phyloP scores from a whole-genome alignment of 2,329 filamentous ascomycete species.

The Cryoendolithus antarcticus region DNA sequence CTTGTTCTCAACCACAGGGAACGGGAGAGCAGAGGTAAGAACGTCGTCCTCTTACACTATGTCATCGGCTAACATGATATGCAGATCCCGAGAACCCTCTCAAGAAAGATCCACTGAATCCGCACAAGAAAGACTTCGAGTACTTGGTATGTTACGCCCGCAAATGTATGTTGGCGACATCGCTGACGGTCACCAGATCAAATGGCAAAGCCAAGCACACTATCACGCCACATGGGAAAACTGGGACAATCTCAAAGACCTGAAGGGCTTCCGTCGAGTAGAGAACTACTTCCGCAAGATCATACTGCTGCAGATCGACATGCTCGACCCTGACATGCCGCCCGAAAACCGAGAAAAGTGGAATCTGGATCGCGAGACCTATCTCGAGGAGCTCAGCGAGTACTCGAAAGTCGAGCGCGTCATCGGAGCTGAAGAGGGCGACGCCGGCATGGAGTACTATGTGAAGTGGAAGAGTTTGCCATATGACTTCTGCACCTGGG shows the following conservation, averaged over 20 bases:
- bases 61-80: background rate
- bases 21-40: slow-evolving; percentile 46
- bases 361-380: slow-evolving; percentile 85
- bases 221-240: slow-evolving; percentile 94
- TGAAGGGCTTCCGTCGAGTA: slow-evolving; percentile 73
- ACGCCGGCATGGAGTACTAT: slow-evolving; percentile 74
- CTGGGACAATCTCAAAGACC: slow-evolving; percentile 58
- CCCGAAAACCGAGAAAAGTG: slow-evolving; percentile 87
- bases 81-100: slow-evolving; percentile 10
- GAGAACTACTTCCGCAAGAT: slow-evolving; percentile 90
- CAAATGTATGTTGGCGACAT: slow-evolving; percentile 9
- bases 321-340: slow-evolving; percentile 59
- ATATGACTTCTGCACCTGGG: slow-evolving; percentile 95
- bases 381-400: slow-evolving; percentile 76
- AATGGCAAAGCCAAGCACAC: slow-evolving; percentile 94
- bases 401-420: slow-evolving; percentile 88
- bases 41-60: background rate
- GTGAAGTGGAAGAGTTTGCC: slow-evolving; percentile 82
- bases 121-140: slow-evolving; percentile 67
- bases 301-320: slow-evolving; percentile 65
- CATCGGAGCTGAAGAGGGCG: slow-evolving; percentile 69
- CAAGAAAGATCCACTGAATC: slow-evolving; percentile 7
- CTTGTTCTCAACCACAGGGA: slow-evolving; percentile 77
- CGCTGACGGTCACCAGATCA: slow-evolving; percentile 48
- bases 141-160: slow-evolving; percentile 41